Percentiles rank a stretch among this genome's conserved stretches.
Evolutionary conservation across 108 stramenopile genomes (phyloP).

Genomic region (Chaetoceros muelleri): DNA sequence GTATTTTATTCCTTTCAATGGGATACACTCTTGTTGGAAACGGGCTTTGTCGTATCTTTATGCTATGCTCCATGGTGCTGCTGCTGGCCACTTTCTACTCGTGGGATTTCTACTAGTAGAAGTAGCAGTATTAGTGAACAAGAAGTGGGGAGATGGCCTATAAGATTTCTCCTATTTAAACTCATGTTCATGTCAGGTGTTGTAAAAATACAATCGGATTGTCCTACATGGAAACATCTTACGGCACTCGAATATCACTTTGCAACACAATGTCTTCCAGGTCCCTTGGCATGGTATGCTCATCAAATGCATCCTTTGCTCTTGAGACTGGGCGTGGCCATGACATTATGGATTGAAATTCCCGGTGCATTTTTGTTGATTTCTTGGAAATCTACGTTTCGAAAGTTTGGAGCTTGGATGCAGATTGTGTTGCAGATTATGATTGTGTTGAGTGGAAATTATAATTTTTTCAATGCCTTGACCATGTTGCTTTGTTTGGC

Average conservation of each 20-base stretch:
- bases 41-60: constrained; percentile 29
- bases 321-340: constrained; percentile 37
- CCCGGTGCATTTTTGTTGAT: constrained; percentile 42
- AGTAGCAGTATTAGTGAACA: not conserved
- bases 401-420: constrained; percentile 29
- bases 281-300: constrained; percentile 42
- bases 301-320: constrained; percentile 45
- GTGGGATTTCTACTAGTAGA: not conserved
- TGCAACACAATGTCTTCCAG: constrained; percentile 58
- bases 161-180: constrained; percentile 50
- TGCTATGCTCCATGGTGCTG: constrained; percentile 41
- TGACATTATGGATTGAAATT: constrained; percentile 55
- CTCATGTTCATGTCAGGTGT: constrained; percentile 71
- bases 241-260: constrained; percentile 72
- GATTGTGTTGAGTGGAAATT: constrained; percentile 60
- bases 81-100: constrained; percentile 1
- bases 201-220: constrained; percentile 59
- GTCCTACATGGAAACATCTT: constrained; percentile 61
- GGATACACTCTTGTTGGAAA: constrained; percentile 63
- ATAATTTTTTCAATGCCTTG: constrained; percentile 72
- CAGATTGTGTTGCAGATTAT: constrained; percentile 51
- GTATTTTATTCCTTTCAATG: constrained; percentile 72
- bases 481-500: constrained; percentile 47
- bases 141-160: constrained; percentile 21
- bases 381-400: constrained; percentile 18